Conservation (phyloP, 139 green algal species). For the Tetraselmis striata region DNA sequence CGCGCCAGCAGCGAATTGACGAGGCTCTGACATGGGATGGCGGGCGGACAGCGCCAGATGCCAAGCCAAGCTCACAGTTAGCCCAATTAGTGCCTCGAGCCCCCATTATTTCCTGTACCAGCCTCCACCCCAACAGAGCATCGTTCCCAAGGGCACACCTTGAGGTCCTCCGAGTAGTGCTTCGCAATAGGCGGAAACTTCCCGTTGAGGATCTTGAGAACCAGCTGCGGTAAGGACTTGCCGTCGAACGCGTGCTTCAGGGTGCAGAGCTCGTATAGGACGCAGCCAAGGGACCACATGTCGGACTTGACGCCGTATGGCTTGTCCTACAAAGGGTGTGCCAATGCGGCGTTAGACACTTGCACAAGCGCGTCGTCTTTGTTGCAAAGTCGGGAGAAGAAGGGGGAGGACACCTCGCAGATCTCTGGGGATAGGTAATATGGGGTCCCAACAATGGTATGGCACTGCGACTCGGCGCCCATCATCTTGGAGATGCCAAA, state of each 20-base stretch:
- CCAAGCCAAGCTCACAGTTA: too few species aligned
- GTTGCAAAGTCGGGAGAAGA: neutral
- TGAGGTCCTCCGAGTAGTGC: slow-evolving; percentile 27
- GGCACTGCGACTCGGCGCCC: slow-evolving; percentile 12
- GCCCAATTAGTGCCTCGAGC: too few species aligned
- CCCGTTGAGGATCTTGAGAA: slow-evolving; percentile 23
- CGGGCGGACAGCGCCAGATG: neutral
- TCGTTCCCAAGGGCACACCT: neutral
- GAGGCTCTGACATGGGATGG: neutral
- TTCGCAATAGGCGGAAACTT: slow-evolving; percentile 24
- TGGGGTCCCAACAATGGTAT: slow-evolving; percentile 47
- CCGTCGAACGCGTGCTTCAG: slow-evolving; percentile 43
- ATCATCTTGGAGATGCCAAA: slow-evolving; percentile 56
- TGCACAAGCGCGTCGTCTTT: too few species aligned
- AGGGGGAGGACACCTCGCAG: slow-evolving; percentile 22
- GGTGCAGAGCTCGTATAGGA: slow-evolving; percentile 77
- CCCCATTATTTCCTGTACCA: too few species aligned
- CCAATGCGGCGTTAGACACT: too few species aligned
- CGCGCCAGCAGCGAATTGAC: neutral
- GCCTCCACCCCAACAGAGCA: too few species aligned
- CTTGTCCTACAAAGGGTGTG: slow-evolving; percentile 31
- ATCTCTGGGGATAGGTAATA: slow-evolving; percentile 53
- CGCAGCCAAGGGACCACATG: slow-evolving; percentile 76
- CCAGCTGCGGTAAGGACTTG: slow-evolving; percentile 12
- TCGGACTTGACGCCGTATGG: slow-evolving; percentile 68